Conservation (phyloP, 2,329 filamentous ascomycete genomes). For the Epichloe scottii region DNA sequence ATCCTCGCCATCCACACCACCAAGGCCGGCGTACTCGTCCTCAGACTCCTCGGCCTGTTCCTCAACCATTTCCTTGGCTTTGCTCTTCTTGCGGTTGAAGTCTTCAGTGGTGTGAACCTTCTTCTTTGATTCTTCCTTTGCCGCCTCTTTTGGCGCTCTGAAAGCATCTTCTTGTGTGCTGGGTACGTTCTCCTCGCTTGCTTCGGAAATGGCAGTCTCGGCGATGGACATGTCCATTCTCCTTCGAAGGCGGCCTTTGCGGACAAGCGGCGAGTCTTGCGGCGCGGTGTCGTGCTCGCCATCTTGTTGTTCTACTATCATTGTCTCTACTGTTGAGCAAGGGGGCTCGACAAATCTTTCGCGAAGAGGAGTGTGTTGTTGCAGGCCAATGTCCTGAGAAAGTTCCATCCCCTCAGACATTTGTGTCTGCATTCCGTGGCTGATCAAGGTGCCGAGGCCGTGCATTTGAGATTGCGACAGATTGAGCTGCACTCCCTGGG, state of each 20-base stretch:
- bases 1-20: conserved; percentile 80
- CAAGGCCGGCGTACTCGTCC: conserved; percentile 91
- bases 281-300: conserved; percentile 24
- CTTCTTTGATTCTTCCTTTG: conserved; percentile 36
- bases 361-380: conserved; percentile 58
- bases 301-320: conserved; percentile 31
- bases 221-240: conserved; percentile 20
- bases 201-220: conserved; percentile 1
- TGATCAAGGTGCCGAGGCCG: conserved; percentile 43
- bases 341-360: conserved; percentile 53
- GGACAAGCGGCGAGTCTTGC: conserved; percentile 53
- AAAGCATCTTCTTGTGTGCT: conserved; percentile 39
- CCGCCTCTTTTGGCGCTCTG: conserved; percentile 55
- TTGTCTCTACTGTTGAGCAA: conserved; percentile 58
- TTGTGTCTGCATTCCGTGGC: conserved; percentile 40
- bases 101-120: conserved; percentile 37
- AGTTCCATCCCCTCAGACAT: conserved; percentile 58
- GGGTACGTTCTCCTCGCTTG: neutral
- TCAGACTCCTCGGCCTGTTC: conserved; percentile 96
- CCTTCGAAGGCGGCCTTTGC: conserved; percentile 42
- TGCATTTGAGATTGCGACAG: conserved; percentile 49
- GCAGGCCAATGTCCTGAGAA: conserved; percentile 72
- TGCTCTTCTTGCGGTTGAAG: conserved; percentile 78
- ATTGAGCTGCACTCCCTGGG: conserved; percentile 39
- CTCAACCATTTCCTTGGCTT: conserved; percentile 75